Conservation (phyloP, 495 filamentous ascomycete species). For the Jackrogersella minutella region DNA sequence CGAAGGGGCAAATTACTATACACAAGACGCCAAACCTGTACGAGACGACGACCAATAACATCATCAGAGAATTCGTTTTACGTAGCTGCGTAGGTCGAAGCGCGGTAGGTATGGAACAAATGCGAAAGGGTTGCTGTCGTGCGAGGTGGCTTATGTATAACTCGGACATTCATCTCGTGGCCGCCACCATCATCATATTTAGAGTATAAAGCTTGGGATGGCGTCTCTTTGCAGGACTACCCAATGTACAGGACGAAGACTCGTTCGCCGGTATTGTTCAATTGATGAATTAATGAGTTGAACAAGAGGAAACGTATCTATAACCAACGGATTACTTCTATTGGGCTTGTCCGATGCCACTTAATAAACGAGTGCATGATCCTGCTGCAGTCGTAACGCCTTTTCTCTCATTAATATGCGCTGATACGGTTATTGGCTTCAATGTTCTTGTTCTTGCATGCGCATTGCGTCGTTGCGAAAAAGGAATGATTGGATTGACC, state of each 20-base stretch:
- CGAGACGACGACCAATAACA: constrained; percentile 17
- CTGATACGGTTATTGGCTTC: constrained; percentile 17
- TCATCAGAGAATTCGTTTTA: constrained; percentile 3
- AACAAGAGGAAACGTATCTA: constrained; percentile 8
- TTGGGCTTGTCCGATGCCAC: constrained; percentile 17
- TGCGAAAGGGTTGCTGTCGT: background rate
- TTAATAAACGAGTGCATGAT: constrained; percentile 38
- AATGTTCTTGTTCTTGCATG: constrained; percentile 17
- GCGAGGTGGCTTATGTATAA: background rate
- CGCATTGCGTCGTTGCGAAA: constrained; percentile 24
- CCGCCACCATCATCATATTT: background rate
- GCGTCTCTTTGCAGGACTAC: too few species aligned
- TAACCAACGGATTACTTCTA: background rate
- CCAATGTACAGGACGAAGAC: too few species aligned
- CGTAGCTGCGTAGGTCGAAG: background rate
- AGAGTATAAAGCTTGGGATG: too few species aligned
- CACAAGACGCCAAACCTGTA: constrained; percentile 34
- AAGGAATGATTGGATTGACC: constrained; percentile 19
- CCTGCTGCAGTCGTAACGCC: constrained; percentile 27
- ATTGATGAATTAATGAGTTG: constrained; percentile 33
- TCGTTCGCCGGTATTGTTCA: background rate
- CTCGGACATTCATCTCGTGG: background rate
- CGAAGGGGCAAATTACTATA: background rate
- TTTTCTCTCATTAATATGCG: constrained; percentile 18
- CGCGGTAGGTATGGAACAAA: background rate